Percentiles rank a stretch among this genome's conserved stretches.
phyloP scores from a whole-genome alignment of 805 yeast species.

The Yamadazyma sp. region DNA sequence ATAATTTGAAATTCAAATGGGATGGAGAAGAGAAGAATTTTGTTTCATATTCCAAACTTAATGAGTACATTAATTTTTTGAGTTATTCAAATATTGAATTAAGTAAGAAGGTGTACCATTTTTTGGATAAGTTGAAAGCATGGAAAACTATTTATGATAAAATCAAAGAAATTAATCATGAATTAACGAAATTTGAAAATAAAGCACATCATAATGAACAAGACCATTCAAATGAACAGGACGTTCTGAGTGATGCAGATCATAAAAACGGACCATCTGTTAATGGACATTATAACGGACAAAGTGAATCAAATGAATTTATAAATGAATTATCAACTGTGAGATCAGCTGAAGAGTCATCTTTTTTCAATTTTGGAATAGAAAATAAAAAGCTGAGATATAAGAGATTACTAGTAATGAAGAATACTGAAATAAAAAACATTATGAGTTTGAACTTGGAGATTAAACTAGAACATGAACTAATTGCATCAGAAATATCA shows the following conservation, averaged over 20 bases:
- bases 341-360: slow-evolving; percentile 7
- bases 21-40: slow-evolving; percentile 7
- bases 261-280: background rate
- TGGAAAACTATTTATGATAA: slow-evolving; percentile 31
- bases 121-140: slow-evolving; percentile 20
- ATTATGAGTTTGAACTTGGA: slow-evolving; percentile 44
- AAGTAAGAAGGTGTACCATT: slow-evolving; percentile 18
- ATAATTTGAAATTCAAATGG: slow-evolving; percentile 7
- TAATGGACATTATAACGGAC: background rate
- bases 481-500: slow-evolving; percentile 60
- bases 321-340: no score
- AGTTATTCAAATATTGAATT: slow-evolving; percentile 23
- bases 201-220: slow-evolving; percentile 9
- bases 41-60: slow-evolving; percentile 13
- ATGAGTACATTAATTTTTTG: slow-evolving; percentile 20
- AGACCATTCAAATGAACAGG: background rate
- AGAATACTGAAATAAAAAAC: slow-evolving; percentile 39
- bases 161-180: slow-evolving; percentile 26
- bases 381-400: slow-evolving; percentile 53
- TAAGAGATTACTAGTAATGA: slow-evolving; percentile 38
- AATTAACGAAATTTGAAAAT: slow-evolving; percentile 26
- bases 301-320: background rate
- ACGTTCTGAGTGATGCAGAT: background rate
- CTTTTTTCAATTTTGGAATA: slow-evolving; percentile 37
- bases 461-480: slow-evolving; percentile 56